Evolutionary conservation across 768 basidiomycete species (phyloP).

Genomic region (Boletales sp.): DNA sequence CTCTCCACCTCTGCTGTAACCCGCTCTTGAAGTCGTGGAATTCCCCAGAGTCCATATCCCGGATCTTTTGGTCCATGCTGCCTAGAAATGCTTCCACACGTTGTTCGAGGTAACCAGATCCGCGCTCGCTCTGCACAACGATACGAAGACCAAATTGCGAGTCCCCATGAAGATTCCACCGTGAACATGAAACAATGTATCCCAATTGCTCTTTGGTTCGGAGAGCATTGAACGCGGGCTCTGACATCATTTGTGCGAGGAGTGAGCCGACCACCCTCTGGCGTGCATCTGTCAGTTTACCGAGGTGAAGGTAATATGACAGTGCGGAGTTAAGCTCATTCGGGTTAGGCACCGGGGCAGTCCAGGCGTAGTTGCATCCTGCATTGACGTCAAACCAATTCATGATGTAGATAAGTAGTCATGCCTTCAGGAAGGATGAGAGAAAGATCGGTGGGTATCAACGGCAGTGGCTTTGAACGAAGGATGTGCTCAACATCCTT

Average conservation of each 20-base stretch:
- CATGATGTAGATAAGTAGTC: conserved; percentile 6
- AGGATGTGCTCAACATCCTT: conserved; percentile 70
- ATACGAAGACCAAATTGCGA: conserved; percentile 76
- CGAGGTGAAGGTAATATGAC: conserved; percentile 82
- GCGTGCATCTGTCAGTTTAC: conserved; percentile 58
- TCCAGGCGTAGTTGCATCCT: conserved; percentile 73
- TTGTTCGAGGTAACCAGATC: conserved; percentile 74
- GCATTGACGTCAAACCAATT: conserved; percentile 12
- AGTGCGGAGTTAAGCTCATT: conserved; percentile 85
- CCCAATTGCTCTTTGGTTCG: conserved; percentile 96
- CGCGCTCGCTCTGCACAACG: conserved; percentile 84
- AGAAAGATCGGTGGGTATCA: conserved; percentile 38
- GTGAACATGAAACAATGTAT: conserved; percentile 73
- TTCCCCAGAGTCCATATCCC: conserved; percentile 64
- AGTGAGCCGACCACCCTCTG: conserved; percentile 67
- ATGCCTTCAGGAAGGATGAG: conserved; percentile 72
- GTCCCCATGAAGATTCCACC: conserved; percentile 56
- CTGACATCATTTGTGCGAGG: conserved; percentile 80
- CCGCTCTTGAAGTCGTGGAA: conserved; percentile 77
- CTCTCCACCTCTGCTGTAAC: conserved; percentile 76
- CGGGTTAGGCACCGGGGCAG: conserved; percentile 67
- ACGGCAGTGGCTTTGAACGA: conserved; percentile 42
- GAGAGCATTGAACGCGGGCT: conserved; percentile 87
- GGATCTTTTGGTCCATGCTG: conserved; percentile 63
- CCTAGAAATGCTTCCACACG: conserved; percentile 88